These are phyloP conservation scores for Fusarium subtropicale DNA, from an alignment of 2,329 filamentous ascomycete genomes.

Conservation along the genomic window DNA sequence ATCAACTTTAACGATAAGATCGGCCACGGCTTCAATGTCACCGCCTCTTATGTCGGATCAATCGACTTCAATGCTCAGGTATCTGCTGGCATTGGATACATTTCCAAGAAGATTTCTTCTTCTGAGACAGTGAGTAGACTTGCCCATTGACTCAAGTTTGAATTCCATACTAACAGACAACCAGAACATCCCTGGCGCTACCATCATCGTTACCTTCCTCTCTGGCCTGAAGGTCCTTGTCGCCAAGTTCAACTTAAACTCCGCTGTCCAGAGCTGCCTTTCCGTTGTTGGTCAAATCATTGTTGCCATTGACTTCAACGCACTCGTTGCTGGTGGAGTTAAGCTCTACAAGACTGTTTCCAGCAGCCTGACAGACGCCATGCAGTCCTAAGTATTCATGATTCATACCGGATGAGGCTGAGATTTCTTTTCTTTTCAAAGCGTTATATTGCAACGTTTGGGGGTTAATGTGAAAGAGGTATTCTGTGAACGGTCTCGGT, in stretches of 20 bases:
- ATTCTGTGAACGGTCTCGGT: background rate
- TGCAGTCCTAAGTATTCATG: background rate
- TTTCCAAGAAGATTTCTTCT: background rate
- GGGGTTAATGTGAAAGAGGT: background rate
- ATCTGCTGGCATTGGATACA: background rate
- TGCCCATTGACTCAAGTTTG: accelerated
- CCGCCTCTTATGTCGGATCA: background rate
- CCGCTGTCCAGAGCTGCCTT: background rate
- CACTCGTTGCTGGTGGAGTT: background rate
- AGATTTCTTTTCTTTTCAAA: background rate
- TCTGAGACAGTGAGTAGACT: background rate
- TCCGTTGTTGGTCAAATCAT: background rate
- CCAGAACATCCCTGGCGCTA: background rate
- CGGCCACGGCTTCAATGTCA: background rate
- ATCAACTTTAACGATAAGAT: background rate
- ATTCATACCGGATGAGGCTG: accelerated
- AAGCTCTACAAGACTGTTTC: background rate
- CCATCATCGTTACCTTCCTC: background rate
- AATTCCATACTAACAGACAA: background rate
- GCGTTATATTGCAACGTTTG: background rate
- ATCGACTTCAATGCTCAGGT: background rate
- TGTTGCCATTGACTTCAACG: background rate
- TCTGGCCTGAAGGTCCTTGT: background rate
- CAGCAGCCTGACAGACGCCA: background rate
- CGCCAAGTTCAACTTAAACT: background rate